Conservation (phyloP, 2,329 filamentous ascomycete genomes). For the Exserohilum rostratum region DNA sequence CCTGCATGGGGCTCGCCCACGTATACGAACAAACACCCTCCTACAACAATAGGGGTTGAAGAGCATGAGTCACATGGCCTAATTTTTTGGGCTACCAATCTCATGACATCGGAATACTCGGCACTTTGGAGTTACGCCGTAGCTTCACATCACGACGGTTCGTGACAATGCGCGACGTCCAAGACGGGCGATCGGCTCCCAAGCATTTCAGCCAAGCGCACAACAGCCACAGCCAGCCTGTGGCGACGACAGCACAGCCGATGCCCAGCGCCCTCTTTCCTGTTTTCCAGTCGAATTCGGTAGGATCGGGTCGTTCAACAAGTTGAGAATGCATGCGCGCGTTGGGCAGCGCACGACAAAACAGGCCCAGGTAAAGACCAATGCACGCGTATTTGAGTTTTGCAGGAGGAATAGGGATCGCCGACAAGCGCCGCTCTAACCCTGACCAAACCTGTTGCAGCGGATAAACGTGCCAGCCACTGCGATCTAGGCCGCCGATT, state of each 20-base stretch:
- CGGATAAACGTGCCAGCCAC: constrained; percentile 2
- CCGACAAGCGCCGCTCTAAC: not conserved
- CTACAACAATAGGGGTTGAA: not conserved
- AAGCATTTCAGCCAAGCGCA: constrained; percentile 4
- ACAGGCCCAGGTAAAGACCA: not conserved
- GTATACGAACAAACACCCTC: too few relatives aligned
- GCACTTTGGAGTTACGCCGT: not conserved
- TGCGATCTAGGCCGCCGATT: constrained; percentile 14
- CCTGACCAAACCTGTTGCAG: constrained; percentile 4
- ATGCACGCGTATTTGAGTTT: constrained; percentile 4
- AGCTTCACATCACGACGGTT: constrained; percentile 2
- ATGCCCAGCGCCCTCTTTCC: not conserved
- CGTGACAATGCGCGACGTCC: constrained; percentile 4
- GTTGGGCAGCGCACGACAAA: not conserved
- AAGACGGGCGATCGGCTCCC: constrained; percentile 17
- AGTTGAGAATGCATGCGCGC: not conserved
- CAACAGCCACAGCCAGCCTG: not conserved
- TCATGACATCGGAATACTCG: not conserved
- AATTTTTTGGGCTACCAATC: not conserved
- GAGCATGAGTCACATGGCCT: not conserved
- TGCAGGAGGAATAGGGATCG: constrained; percentile 1
- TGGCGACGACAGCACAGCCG: not conserved
- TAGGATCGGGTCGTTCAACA: not conserved
- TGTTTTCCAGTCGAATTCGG: not conserved
- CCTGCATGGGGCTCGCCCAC: too few relatives aligned